Evolutionary conservation across 1,284 basidiomycete species (phyloP), one percentile per base, ranked within the genome.

Genomic region (Taiwanofungus camphoratus): DNA sequence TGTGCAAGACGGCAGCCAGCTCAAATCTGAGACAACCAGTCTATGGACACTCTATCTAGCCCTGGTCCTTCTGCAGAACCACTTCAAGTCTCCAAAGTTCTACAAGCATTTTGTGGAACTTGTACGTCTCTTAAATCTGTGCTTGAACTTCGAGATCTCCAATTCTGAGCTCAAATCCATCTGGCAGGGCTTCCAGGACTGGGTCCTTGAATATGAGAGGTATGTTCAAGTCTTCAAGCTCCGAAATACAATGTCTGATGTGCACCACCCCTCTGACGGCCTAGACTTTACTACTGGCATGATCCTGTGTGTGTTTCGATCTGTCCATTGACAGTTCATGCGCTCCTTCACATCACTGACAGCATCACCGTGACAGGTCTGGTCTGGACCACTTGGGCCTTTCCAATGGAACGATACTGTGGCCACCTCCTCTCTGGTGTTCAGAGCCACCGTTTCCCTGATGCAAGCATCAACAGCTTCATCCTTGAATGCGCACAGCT

Each of bases 131-230:
- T 45, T 74, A 31, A 63, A 61, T 12, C 12, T 54, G 0, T 74
- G 71, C 43, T 57, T 74, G 1, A 56, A 70, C 39, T 70, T 70
- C 39, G 60, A 68, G 41, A 56, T 73, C n/a, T 57, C 59, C 0
- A 12, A 42, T 0, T 52, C 48, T 0, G 65, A 74, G 12, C 52
- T 73, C 7, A 43, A 56, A 0, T 31, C 44, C 2, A 32, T 76
- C 1, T 42, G 59, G 1, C 15, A 34, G 2, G 66, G 66, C 0
- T 67, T 74, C 41, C 48, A 54, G 0, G 12, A 47, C 4, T 76
- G 71, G 71, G 71, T 75, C 0, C 3, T 54, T 29, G 43, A 63
- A 5, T 76, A 70, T 49, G 70, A 76, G 55, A 38, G 44, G 73
- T 73, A 31, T 6, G 46, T 44, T 9, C 22, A 39, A 7, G 53